Conservation (phyloP, 768 basidiomycete genomes). For the Russula sp. region DNA sequence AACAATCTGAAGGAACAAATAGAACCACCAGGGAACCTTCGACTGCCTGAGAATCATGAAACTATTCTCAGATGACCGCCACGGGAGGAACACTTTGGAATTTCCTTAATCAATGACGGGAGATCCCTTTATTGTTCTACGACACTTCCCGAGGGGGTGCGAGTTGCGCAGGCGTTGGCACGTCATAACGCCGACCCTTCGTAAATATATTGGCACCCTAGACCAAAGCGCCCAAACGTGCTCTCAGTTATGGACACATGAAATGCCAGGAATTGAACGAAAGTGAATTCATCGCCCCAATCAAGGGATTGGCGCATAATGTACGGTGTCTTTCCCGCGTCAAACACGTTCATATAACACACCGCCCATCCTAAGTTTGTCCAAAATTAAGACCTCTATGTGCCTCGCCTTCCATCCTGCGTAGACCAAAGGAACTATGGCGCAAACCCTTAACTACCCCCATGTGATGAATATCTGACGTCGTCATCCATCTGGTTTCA, state of each 20-base stretch:
- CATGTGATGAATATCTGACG: slow-evolving; percentile 4
- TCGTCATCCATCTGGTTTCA: slow-evolving; percentile 2
- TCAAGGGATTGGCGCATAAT: slow-evolving; percentile 22
- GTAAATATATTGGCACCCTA: slow-evolving; percentile 27
- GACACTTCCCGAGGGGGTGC: slow-evolving; percentile 16
- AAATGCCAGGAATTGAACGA: slow-evolving; percentile 18
- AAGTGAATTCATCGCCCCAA: slow-evolving; percentile 14
- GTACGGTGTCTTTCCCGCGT: slow-evolving; percentile 21
- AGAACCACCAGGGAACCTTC: slow-evolving; percentile 25
- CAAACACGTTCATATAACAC: background rate
- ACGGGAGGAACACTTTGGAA: slow-evolving; percentile 3
- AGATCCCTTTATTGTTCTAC: slow-evolving; percentile 28
- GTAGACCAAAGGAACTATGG: slow-evolving; percentile 6
- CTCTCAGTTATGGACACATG: slow-evolving; percentile 25
- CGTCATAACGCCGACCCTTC: slow-evolving; percentile 23
- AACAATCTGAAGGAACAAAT: slow-evolving; percentile 47
- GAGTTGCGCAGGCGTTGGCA: slow-evolving; percentile 18
- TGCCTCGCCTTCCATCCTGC: slow-evolving; percentile 12
- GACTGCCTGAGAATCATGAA: slow-evolving; percentile 19
- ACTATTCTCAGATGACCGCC: slow-evolving; percentile 8
- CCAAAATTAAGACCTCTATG: slow-evolving; percentile 9
- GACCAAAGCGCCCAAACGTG: slow-evolving; percentile 21
- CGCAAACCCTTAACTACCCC: background rate
- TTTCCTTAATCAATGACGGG: slow-evolving; percentile 24
- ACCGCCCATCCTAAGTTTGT: slow-evolving; percentile 10